These are phyloP conservation scores for Diplodia intermedia DNA, from an alignment of 2,329 filamentous ascomycete species.

Conservation along the genomic window DNA sequence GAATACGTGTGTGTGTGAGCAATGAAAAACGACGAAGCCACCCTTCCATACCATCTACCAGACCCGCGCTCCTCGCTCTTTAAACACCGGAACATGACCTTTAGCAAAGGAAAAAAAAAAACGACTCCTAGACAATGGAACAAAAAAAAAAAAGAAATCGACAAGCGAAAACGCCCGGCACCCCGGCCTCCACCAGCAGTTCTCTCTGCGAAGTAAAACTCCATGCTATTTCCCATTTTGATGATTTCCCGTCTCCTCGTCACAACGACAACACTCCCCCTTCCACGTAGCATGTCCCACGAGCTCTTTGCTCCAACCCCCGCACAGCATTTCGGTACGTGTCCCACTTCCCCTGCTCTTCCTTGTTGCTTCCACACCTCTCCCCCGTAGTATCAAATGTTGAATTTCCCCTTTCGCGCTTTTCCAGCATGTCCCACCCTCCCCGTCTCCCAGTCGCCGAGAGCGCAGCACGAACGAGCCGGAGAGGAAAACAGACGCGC, in stretches of 20 bases:
- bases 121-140: background rate
- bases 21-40: conserved; percentile 3
- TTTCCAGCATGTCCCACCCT: background rate
- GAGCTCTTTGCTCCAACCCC: background rate
- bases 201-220: background rate
- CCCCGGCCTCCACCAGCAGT: background rate
- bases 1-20: background rate
- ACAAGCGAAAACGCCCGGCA: background rate
- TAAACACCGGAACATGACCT: background rate
- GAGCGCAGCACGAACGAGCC: background rate
- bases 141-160: background rate
- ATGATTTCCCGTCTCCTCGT: background rate
- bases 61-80: background rate
- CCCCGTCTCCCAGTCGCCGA: background rate
- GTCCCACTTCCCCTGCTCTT: background rate
- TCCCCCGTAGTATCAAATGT: background rate
- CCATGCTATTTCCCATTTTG: background rate
- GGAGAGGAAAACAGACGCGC: background rate
- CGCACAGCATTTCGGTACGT: background rate
- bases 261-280: background rate
- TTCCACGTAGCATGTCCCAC: background rate
- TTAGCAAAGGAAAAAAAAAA: background rate
- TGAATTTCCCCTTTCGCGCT: background rate
- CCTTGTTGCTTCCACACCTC: background rate
- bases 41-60: conserved; percentile 1